A percentile compares a stretch with the other conserved stretches of the same genome.
Conservation (phyloP, 495 filamentous ascomycete species). For the Podospora fimiseda region DNA sequence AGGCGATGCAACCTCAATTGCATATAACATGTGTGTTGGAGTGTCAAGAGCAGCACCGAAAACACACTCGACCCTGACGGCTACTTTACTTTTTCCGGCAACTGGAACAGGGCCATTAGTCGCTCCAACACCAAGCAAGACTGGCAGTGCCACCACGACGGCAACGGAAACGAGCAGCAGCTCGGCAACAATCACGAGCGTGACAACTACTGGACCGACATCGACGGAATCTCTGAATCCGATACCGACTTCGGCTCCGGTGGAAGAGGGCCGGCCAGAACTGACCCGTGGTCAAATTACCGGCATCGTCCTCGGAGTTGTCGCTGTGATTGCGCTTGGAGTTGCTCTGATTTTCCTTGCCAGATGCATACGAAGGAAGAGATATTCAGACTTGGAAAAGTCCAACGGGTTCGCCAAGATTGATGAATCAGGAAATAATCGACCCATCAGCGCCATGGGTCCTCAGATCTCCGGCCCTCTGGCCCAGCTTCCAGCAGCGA, state of each 20-base stretch:
- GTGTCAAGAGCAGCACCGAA: constrained; percentile 46
- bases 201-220: constrained; percentile 8
- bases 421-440: constrained; percentile 24
- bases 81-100: constrained; percentile 43
- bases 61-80: constrained; percentile 56
- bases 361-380: constrained; percentile 32
- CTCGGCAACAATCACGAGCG: constrained; percentile 13
- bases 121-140: constrained; percentile 20
- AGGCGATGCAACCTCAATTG: constrained; percentile 33
- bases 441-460: constrained; percentile 1
- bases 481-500: constrained; percentile 20
- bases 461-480: constrained; percentile 34
- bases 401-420: constrained; percentile 31
- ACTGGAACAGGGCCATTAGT: constrained; percentile 20
- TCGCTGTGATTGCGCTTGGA: constrained; percentile 33
- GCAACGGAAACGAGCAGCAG: constrained; percentile 6
- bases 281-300: constrained; percentile 37
- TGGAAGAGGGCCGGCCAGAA: constrained; percentile 2
- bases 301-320: constrained; percentile 42
- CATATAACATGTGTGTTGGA: constrained; percentile 54
- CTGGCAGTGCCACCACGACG: constrained; percentile 10
- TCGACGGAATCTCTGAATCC: constrained; percentile 7
- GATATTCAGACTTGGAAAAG: constrained; percentile 30
- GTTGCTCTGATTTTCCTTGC: constrained; percentile 37
- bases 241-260: constrained; percentile 5